Base-by-base conservation (phyloP, 2,329 filamentous ascomycete genomes). In the Botryotinia convoluta region DNA sequence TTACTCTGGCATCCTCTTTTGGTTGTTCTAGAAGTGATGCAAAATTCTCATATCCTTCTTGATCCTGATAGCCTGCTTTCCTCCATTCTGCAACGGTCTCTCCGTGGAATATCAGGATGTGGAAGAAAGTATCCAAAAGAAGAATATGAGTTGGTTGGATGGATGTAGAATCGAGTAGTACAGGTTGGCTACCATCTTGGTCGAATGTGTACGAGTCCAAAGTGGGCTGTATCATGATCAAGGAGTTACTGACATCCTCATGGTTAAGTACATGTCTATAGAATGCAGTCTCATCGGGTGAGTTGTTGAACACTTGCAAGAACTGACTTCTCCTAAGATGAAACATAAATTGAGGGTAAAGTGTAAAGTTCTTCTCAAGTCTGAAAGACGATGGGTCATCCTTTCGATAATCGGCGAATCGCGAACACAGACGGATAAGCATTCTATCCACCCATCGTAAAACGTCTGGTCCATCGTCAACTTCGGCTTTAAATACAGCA, bases 341-440 rank as follows among this genome's bases (percentile, higher is more conserved):
- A 87, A 99, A 99, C 96, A 99, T 99, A 85, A 99, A 99, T 82
- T 99, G 96, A 39, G 96, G 96, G 81, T 99, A 99, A 26, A 99
- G 88, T 0, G 95, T 98, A 81, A 99, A 99, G 86, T 99, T 99
- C 89, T 98, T 98, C 84, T 99, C 96, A 76, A 97, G 84, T 51
- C 94, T 90, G 89, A 99, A 99, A 0, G 95, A 98, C 8, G 95
- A 97, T 22, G 96, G 94, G 79, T 99, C 96, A 81, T 99, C 96
- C 84, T 99, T 99, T 76, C 96, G 89, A 82, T 99, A 99, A 83
- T 99, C 96, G 42, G 96, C 96, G 81, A 99, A 99, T 78, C 95
- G 90, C 60, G 95, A 97, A 86, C 96, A 99, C 39, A 99, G 87
- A 71, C 96, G 89, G 82, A 99, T 99, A 74, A 99, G 89, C 96